Evolutionary conservation across 2,329 filamentous ascomycete species (phyloP), one percentile per base, ranked within the genome.

Genomic region (Penicillium nordicum): DNA sequence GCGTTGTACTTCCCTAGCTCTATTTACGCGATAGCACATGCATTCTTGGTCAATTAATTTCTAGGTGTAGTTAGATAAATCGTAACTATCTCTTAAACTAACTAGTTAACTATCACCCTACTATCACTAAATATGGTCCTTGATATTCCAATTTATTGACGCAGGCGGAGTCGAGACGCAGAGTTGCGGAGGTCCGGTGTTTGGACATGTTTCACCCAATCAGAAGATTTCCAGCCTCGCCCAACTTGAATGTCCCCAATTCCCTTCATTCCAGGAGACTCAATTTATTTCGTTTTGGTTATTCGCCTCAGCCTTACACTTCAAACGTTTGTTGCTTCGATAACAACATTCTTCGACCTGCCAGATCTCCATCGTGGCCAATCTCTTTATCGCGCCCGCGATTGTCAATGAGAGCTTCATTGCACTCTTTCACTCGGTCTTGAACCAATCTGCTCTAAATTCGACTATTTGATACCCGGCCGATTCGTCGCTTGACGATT

Each of bases 161-260:
- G 29, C 38, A 50, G 43, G 43, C 50, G 41, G 54, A 38, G 56
- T 52, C 44, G 40, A 45, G 58, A 55, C 58, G 57, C 55, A 34
- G 36, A 50, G 29, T 59, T 59, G 46, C 62, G 52, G 52, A 55
- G 57, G 57, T 58, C 55, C 43, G 50, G 45, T 45, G 57, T 30
- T 50, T 55, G 60, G 53, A 45, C 46, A n/a, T 50, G 36, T 42
- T 46, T 63, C 30, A 43, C 43, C 63, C 62, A 64, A 66, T 63
- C 62, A 66, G 43, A 53, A 37, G 48, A 45, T 59, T 61, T 63
- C 59, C 62, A 61, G 58, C 55, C 55, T 58, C 47, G 55, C 61
- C 57, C 58, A 62, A 60, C 60, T 55, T 53, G 49, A 37, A 50
- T 53, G 23, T 47, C 29, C 34, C 30, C 30, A 32, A 42, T 57